These are phyloP conservation scores for Suhomyces maxii DNA, from an alignment of 1,139 yeast genomes.

Conservation along the genomic window DNA sequence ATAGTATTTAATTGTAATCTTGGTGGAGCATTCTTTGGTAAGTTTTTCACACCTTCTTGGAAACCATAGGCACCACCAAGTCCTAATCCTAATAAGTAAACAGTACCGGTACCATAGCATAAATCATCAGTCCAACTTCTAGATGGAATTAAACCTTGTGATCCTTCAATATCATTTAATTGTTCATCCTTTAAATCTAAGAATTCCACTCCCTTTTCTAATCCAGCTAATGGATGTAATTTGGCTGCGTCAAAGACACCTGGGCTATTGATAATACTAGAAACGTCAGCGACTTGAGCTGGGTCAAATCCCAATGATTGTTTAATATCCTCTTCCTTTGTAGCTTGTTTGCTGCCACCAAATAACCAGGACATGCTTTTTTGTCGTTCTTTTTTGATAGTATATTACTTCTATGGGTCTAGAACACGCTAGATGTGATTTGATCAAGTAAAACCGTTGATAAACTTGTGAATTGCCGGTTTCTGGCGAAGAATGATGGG, in stretches of 20 bases:
- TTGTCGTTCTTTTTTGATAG: slow-evolving; percentile 1
- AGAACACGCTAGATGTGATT: neutral
- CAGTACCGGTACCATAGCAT: slow-evolving; percentile 97
- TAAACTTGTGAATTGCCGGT: neutral
- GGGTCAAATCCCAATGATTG: slow-evolving; percentile 67
- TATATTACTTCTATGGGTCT: neutral
- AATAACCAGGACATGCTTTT: slow-evolving; percentile 66
- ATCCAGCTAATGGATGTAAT: slow-evolving; percentile 92
- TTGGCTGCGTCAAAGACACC: slow-evolving; percentile 68
- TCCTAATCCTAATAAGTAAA: slow-evolving; percentile 72
- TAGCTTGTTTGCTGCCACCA: slow-evolving; percentile 41
- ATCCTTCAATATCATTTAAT: slow-evolving; percentile 73
- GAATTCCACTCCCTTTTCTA: slow-evolving; percentile 85
- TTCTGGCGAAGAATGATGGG: neutral
- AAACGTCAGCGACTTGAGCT: slow-evolving; percentile 61
- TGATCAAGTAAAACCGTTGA: slow-evolving; percentile 1
- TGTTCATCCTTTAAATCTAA: slow-evolving; percentile 82
- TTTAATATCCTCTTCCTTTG: slow-evolving; percentile 30
- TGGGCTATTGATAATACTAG: slow-evolving; percentile 58
- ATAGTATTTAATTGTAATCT: slow-evolving; percentile 85
- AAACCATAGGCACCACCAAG: slow-evolving; percentile 88
- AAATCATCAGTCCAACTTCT: slow-evolving; percentile 97
- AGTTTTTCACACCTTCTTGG: slow-evolving; percentile 75
- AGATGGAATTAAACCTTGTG: slow-evolving; percentile 87
- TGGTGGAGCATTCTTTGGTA: slow-evolving; percentile 72